phyloP scores from a whole-genome alignment of 208 protist genomes.

The Trypanosoma congolense region DNA sequence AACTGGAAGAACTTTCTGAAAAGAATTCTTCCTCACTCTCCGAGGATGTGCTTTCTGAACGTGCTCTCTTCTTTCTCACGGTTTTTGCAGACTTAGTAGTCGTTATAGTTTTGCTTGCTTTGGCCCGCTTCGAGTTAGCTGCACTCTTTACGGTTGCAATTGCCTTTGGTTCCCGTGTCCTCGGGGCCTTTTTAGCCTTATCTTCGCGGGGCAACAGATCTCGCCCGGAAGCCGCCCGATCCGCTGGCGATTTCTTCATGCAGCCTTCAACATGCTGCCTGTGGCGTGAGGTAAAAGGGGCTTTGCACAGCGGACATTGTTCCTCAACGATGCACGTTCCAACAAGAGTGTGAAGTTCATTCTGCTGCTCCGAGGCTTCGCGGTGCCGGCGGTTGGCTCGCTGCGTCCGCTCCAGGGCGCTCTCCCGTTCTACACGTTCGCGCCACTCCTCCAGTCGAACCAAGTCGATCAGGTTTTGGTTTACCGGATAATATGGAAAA shows the following conservation, averaged over 20 bases:
- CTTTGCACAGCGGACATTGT: conserved; percentile 60
- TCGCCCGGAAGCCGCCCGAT: neutral
- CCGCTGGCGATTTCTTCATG: conserved; percentile 15
- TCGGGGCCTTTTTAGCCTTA: neutral
- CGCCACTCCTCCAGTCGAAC: conserved; percentile 56
- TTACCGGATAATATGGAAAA: conserved; percentile 84
- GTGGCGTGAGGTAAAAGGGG: conserved; percentile 43
- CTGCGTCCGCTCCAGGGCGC: conserved; percentile 24
- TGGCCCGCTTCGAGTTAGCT: neutral
- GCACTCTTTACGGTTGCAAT: neutral
- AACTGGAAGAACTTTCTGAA: conserved; percentile 1
- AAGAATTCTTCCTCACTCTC: conserved; percentile 14
- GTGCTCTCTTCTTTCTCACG: conserved; percentile 17
- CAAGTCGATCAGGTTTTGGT: conserved; percentile 62
- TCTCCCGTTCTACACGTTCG: conserved; percentile 34
- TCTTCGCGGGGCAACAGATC: neutral
- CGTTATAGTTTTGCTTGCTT: conserved; percentile 1
- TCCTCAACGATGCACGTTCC: conserved; percentile 68
- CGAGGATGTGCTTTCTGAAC: conserved; percentile 17
- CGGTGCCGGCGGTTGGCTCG: conserved; percentile 33
- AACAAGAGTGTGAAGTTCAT: conserved; percentile 40
- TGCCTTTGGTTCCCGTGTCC: conserved; percentile 2
- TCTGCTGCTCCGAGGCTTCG: conserved; percentile 9
- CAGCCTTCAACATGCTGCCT: conserved; percentile 55
- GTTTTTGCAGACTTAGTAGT: conserved; percentile 14